A percentile compares a stretch with the other conserved stretches of the same genome.
Conservation (phyloP, 2,329 filamentous ascomycete genomes). For the Thielaviopsis populi region DNA sequence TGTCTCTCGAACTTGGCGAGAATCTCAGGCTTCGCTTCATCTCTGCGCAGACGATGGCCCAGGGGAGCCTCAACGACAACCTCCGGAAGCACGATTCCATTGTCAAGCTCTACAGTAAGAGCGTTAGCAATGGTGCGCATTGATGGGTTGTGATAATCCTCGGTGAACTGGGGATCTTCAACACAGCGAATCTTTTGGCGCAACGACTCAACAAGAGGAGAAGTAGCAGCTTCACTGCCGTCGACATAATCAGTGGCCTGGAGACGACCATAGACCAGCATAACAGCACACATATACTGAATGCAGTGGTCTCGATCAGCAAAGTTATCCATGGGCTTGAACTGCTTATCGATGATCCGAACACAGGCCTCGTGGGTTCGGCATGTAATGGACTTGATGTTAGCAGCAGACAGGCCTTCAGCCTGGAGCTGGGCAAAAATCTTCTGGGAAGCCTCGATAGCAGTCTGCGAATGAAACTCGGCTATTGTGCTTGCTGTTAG, state of each 20-base stretch:
- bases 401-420: conserved; percentile 77
- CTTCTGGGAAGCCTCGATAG: conserved; percentile 84
- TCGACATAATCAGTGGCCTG: conserved; percentile 90
- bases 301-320: conserved; percentile 99
- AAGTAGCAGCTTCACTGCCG: conserved; percentile 80
- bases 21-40: conserved; percentile 97
- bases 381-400: conserved; percentile 88
- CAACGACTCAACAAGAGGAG: conserved; percentile 75
- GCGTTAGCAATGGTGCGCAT: conserved; percentile 97
- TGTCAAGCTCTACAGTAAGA: conserved; percentile 83
- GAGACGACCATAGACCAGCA: conserved; percentile 90
- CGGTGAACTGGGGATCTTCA: conserved; percentile 87
- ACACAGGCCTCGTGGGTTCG: conserved; percentile 97
- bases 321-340: conserved; percentile 99
- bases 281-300: conserved; percentile 96
- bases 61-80: conserved; percentile 86
- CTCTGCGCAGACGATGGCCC: conserved; percentile 76
- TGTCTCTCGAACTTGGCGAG: conserved; percentile 91
- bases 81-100: conserved; percentile 82
- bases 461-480: conserved; percentile 97
- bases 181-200: conserved; percentile 90
- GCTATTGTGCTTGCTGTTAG: conserved; percentile 29
- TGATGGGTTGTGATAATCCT: conserved; percentile 85
- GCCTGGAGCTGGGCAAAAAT: conserved; percentile 70
- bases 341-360: conserved; percentile 99